Percentiles rank a stretch among this genome's conserved stretches.
Conservation (phyloP, 2,329 filamentous ascomycete genomes). For the Sarocladiaceae sp. region DNA sequence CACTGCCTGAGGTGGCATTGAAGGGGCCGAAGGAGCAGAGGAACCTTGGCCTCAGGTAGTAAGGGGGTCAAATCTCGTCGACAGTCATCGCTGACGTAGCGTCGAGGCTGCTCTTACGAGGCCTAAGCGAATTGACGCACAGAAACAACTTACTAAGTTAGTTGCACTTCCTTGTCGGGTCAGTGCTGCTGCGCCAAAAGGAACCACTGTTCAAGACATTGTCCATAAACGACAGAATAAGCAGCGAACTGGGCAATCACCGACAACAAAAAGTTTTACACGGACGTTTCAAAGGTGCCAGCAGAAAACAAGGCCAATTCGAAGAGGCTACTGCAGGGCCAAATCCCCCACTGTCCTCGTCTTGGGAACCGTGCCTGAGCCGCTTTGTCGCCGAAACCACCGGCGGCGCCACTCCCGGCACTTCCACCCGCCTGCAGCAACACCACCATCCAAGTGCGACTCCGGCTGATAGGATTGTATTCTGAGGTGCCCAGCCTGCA, state of each 20-base stretch:
- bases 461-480: neutral
- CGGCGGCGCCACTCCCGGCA: slow-evolving; percentile 5
- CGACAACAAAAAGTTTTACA: neutral
- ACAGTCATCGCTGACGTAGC: slow-evolving; percentile 5
- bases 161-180: neutral
- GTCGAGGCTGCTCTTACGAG: neutral
- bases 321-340: neutral
- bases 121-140: neutral
- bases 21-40: neutral
- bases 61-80: neutral
- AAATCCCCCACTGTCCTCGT: neutral
- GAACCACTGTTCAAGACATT: neutral
- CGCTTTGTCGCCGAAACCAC: neutral
- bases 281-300: neutral
- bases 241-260: neutral
- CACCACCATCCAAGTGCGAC: neutral
- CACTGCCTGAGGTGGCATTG: neutral
- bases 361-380: neutral
- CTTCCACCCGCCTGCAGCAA: neutral
- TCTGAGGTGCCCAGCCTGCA: neutral
- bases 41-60: neutral
- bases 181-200: neutral
- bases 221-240: neutral
- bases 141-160: neutral
- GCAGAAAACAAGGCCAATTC: neutral